Base-by-base conservation (phyloP, 2,329 filamentous ascomycete genomes). In the Colletotrichum siamense region DNA sequence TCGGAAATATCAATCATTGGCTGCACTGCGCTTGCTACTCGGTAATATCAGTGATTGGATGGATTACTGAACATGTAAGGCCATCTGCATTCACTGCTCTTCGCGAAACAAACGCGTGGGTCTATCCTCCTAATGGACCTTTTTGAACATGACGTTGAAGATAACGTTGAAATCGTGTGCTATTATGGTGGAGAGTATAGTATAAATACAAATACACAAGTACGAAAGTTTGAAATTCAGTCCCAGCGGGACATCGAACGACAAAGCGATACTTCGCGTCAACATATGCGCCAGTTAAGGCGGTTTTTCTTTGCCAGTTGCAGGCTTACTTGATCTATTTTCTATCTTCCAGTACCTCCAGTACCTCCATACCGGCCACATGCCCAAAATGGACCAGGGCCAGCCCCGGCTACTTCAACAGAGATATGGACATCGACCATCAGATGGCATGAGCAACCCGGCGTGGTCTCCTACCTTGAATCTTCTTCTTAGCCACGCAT, bases 401-500 rank as follows among this genome's bases (percentile, higher is more conserved):
- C 30, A 24, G 28, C 10, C n/a, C 18, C 15, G 1, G 6, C 5
- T 63, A 30, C 61, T 63, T 34, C 61, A 63, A 32, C 12, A 63
- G n/a, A 63, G 30, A 63, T 63, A 36, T 30, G n/a, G 61, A 12
- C 24, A n/a, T 34, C 12, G 5, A 63, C 28, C 0, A 63, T 2
- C 8, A 0, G 59, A 63, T 12, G 59, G 18, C 28, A 18, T 34
- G 59, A 34, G 24, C 1, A 22, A 34, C 18, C 5, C n/a, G 28
- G 2, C 18, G 1, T 63, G 59, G 59, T 63, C 28, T 16, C 59
- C 18, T n/a, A 34, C 59, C 1, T 34, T 63, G 3, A 5, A 28
- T 30, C 59, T 55, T 30, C 16, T 84, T 4, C 79, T 84, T 13
- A 77, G 75, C 18, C 83, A 84, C 76, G 78, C 78, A 72, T 84